phyloP scores from a whole-genome alignment of 805 yeast genomes.

The Danielozyma ontarioensis region DNA sequence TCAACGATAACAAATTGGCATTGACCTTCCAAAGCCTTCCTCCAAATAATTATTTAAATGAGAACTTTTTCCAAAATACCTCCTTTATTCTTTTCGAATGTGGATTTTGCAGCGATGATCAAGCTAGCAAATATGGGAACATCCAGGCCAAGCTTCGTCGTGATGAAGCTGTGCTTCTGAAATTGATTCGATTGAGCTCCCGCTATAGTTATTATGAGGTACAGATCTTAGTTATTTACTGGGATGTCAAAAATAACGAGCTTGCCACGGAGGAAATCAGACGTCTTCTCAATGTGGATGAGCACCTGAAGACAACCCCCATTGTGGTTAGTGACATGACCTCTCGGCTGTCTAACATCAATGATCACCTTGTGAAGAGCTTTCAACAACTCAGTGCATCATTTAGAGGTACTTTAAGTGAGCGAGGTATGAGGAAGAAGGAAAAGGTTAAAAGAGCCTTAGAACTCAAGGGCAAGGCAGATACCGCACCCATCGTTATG shows the following conservation, averaged over 20 bases:
- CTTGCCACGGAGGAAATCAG: slow-evolving; percentile 10
- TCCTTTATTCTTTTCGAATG: slow-evolving; percentile 48
- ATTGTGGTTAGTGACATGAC: slow-evolving; percentile 33
- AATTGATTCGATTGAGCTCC: slow-evolving; percentile 28
- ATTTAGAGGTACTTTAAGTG: slow-evolving; percentile 25
- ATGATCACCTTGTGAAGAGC: slow-evolving; percentile 17
- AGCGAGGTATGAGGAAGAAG: slow-evolving; percentile 22
- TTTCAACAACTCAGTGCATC: slow-evolving; percentile 14
- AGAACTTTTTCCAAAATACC: slow-evolving; percentile 32
- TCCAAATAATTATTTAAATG: slow-evolving; percentile 25
- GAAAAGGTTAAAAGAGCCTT: slow-evolving; percentile 7
- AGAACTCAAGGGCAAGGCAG: slow-evolving; percentile 3
- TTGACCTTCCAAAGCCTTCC: slow-evolving; percentile 41
- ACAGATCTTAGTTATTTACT: slow-evolving; percentile 36
- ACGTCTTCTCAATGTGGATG: slow-evolving; percentile 10
- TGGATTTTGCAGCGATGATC: slow-evolving; percentile 32
- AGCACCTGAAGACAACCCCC: slow-evolving; percentile 6
- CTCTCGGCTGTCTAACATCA: slow-evolving; percentile 16
- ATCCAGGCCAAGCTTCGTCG: slow-evolving; percentile 27
- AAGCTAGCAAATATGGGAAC: slow-evolving; percentile 3
- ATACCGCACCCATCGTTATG: slow-evolving; percentile 17
- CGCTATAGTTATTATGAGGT: slow-evolving; percentile 33
- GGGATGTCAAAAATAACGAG: slow-evolving; percentile 29
- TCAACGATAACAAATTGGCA: slow-evolving; percentile 19
- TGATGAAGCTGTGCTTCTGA: slow-evolving; percentile 33